phyloP scores from a whole-genome alignment of 331 rosid genomes.

The Acacia concinna region DNA sequence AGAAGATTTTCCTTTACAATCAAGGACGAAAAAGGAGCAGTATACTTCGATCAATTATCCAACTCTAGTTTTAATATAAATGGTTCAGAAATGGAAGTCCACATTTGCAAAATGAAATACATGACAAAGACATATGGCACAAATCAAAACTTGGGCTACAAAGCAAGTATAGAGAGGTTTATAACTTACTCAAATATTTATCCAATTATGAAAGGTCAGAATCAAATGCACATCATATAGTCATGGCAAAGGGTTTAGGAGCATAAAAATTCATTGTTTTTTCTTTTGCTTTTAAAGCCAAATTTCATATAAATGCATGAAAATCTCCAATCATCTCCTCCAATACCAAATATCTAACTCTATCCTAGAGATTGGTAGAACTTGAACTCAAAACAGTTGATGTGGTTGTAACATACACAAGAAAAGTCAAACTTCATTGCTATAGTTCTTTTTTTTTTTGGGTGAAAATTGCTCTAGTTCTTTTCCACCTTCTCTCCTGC shows the following conservation, averaged over 20 bases:
- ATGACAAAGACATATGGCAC: background rate
- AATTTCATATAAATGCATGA: background rate
- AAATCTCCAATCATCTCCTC: background rate
- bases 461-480: constrained; percentile 6
- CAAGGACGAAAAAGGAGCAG: background rate
- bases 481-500: background rate
- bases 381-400: background rate
- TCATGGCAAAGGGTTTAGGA: background rate
- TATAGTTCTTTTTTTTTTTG: constrained; percentile 4
- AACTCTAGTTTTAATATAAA: too few species aligned
- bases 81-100: background rate
- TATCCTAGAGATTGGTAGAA: background rate
- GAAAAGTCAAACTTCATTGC: background rate
- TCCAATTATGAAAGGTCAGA: background rate
- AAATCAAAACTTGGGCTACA: background rate
- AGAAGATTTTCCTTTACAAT: background rate
- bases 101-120: background rate
- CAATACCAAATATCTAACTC: background rate
- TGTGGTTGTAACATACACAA: background rate
- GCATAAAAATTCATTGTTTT: background rate
- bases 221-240: background rate
- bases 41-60: background rate
- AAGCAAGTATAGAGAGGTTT: background rate
- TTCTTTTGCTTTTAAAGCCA: background rate
- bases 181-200: background rate